These are phyloP conservation scores for Cordyceps javanica DNA, from an alignment of 2,329 filamentous ascomycete genomes.

Conservation along the genomic window DNA sequence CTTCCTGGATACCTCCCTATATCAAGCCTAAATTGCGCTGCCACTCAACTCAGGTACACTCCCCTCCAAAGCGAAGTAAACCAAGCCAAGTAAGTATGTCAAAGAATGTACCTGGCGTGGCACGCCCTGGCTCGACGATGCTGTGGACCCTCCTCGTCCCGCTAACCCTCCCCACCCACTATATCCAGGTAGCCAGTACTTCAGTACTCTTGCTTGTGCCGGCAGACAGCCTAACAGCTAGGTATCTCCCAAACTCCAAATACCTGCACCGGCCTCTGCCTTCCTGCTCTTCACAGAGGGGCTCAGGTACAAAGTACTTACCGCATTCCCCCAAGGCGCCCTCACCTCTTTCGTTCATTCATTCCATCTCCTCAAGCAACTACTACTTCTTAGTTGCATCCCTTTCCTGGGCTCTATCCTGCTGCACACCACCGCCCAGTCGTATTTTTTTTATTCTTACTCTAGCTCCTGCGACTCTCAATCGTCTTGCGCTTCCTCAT, in stretches of 20 bases:
- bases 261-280: background rate
- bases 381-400: conserved; percentile 8
- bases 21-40: background rate
- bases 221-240: no score
- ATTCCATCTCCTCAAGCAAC: background rate
- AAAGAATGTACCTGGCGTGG: no score
- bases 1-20: no score
- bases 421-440: background rate
- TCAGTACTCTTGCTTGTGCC: no score
- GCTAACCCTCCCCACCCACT: background rate
- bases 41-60: background rate
- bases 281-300: no score
- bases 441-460: background rate
- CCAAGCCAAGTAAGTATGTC: no score
- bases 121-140: background rate
- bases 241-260: background rate
- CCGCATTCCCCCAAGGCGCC: background rate
- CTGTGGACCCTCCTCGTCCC: background rate
- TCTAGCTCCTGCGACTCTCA: background rate
- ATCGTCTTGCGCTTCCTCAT: background rate
- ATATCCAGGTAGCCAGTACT: background rate
- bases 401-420: background rate
- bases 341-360: background rate
- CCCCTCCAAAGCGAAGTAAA: no score
- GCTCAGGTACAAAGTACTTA: no score